These are phyloP conservation scores for Polyrhizophydium stewartii DNA, from an alignment of 371 early-diverging fungal species.

Conservation along the genomic window DNA sequence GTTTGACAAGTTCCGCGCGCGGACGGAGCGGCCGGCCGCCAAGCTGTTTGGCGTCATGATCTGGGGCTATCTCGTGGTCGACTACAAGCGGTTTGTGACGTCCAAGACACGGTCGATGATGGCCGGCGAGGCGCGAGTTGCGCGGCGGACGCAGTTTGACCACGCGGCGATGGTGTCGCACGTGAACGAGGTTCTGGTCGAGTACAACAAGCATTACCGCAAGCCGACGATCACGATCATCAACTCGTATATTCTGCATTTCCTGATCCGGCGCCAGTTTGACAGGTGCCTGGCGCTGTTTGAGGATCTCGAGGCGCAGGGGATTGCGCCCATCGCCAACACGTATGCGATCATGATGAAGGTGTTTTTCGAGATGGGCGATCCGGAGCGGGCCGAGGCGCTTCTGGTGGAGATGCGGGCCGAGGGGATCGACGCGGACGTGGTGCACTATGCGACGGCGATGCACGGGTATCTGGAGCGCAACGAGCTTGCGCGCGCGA, in stretches of 20 bases:
- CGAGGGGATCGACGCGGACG: not conserved
- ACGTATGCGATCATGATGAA: not conserved
- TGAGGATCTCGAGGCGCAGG: not conserved
- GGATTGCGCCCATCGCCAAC: not conserved
- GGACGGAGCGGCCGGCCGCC: too few relatives aligned
- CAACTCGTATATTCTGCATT: not conserved
- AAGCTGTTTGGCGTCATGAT: not conserved
- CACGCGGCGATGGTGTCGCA: not conserved
- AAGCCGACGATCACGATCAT: not conserved
- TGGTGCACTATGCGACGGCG: not conserved
- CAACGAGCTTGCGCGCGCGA: not conserved
- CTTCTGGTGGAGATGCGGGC: not conserved
- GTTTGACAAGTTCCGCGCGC: too few relatives aligned
- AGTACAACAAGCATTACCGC: not conserved
- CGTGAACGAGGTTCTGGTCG: not conserved
- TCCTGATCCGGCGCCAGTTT: not conserved
- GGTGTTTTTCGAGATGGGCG: not conserved
- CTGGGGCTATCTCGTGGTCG: not conserved
- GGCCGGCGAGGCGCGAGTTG: too few relatives aligned
- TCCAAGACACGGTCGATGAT: too few relatives aligned
- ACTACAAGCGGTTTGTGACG: not conserved
- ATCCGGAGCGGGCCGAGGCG: not conserved
- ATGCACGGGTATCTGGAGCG: not conserved
- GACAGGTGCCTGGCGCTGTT: not conserved
- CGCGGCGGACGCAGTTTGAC: not conserved